Percentiles rank a stretch among this genome's conserved stretches.
These are phyloP conservation scores for Diaporthe ilicicola DNA, from an alignment of 2,329 filamentous ascomycete species.

Conservation along the genomic window DNA sequence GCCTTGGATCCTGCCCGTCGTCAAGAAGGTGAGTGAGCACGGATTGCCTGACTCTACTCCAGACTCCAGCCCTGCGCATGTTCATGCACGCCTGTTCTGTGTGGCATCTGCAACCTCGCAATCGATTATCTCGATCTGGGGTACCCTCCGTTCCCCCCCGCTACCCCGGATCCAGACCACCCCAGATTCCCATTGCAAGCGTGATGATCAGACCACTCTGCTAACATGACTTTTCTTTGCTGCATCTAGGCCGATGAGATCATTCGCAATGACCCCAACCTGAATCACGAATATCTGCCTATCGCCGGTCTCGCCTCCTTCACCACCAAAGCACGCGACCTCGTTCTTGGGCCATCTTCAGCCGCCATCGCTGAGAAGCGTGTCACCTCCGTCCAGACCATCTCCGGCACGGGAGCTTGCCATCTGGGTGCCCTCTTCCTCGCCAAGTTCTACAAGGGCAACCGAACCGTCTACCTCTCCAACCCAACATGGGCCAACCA, in stretches of 20 bases:
- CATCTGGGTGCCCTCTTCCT: conserved; percentile 96
- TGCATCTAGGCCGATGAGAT: conserved; percentile 82
- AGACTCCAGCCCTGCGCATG: not conserved
- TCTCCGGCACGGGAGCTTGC: conserved; percentile 95
- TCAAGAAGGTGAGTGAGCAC: conserved; percentile 82
- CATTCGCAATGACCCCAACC: conserved; percentile 84
- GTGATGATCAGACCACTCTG: conserved; percentile 28
- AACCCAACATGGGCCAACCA: conserved; percentile 99
- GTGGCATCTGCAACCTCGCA: conserved; percentile 22
- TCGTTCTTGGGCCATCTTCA: conserved; percentile 83
- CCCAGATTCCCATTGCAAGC: conserved; percentile 3
- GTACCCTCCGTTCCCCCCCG: conserved; percentile 11
- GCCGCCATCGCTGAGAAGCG: conserved; percentile 87
- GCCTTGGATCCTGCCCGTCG: conserved; percentile 95
- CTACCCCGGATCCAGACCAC: conserved; percentile 30
- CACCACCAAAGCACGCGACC: conserved; percentile 88
- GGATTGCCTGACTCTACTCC: conserved; percentile 3
- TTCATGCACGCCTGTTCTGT: not conserved
- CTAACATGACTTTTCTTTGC: conserved; percentile 37
- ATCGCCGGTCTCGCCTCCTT: conserved; percentile 89
- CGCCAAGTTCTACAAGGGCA: conserved; percentile 83
- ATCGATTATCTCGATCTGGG: not conserved
- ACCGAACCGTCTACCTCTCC: conserved; percentile 86
- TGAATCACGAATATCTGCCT: conserved; percentile 98
- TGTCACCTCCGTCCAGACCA: conserved; percentile 84